phyloP scores from a whole-genome alignment of 495 filamentous ascomycete species.

The Penicillium longicatenatum region DNA sequence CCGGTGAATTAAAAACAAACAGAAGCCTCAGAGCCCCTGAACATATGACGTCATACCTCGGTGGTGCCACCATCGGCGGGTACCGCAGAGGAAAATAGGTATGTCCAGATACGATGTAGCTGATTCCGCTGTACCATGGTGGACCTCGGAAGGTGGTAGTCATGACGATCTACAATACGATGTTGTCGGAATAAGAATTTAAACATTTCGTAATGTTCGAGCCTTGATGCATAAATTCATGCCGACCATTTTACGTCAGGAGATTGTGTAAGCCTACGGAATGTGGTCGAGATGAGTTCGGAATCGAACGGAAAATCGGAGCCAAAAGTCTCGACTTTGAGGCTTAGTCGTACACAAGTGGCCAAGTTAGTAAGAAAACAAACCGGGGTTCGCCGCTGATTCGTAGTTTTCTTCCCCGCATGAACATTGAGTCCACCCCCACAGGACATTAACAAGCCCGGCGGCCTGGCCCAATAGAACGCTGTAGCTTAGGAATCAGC shows the following conservation, averaged over 20 bases:
- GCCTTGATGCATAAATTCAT: too few species aligned
- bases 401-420: constrained; percentile 9
- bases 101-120: too few species aligned
- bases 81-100: neutral
- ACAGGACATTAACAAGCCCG: constrained; percentile 8
- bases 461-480: constrained; percentile 20
- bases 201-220: too few species aligned
- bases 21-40: too few species aligned
- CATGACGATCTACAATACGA: neutral
- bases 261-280: neutral
- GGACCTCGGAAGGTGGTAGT: neutral
- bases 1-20: neutral
- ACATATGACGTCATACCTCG: neutral
- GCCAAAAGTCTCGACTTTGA: neutral
- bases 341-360: neutral
- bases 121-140: neutral
- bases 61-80: neutral
- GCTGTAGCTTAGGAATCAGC: constrained; percentile 24
- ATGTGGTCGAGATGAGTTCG: neutral
- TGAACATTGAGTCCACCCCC: constrained; percentile 7
- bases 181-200: too few species aligned
- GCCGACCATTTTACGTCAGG: too few species aligned
- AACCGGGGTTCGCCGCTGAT: constrained; percentile 7
- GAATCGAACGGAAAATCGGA: neutral
- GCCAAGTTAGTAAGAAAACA: neutral